phyloP scores from a whole-genome alignment of 768 basidiomycete species.

The Hypsizygus marmoreus region DNA sequence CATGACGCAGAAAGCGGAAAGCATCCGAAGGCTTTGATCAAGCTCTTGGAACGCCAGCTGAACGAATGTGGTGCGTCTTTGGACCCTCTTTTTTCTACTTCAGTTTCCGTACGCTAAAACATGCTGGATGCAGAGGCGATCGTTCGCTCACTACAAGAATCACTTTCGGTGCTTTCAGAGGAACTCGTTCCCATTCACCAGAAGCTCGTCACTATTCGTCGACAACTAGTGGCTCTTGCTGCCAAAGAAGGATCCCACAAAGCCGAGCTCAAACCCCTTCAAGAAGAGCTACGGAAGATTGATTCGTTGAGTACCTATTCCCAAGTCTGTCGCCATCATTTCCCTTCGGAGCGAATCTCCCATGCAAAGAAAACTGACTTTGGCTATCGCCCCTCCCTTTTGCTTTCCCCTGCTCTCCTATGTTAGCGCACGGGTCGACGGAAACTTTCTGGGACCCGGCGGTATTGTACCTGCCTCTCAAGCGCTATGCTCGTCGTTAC shows the following conservation, averaged over 20 bases:
- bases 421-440: conserved; percentile 85
- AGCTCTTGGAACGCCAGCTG: conserved; percentile 86
- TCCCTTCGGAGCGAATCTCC: conserved; percentile 20
- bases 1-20: conserved; percentile 79
- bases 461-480: conserved; percentile 91
- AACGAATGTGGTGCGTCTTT: conserved; percentile 83
- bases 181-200: conserved; percentile 93
- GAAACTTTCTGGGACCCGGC: conserved; percentile 91
- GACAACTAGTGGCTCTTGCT: conserved; percentile 85
- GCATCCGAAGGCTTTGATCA: conserved; percentile 85
- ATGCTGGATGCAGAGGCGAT: conserved; percentile 73
- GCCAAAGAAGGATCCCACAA: conserved; percentile 86
- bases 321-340: conserved; percentile 33
- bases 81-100: background rate
- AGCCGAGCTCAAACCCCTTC: conserved; percentile 83
- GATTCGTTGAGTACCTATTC: conserved; percentile 82
- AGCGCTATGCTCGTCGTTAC: conserved; percentile 85
- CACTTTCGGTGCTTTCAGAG: conserved; percentile 82
- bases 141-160: conserved; percentile 77
- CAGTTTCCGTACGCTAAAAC: too few relatives aligned
- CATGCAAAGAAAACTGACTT: conserved; percentile 12
- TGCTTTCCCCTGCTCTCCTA: conserved; percentile 11
- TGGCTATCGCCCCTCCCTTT: too few relatives aligned
- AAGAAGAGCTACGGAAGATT: conserved; percentile 93
- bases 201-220: conserved; percentile 81